These are phyloP conservation scores for Cryptococcus depauperatus DNA, from an alignment of 1,284 basidiomycete species.

Conservation along the genomic window DNA sequence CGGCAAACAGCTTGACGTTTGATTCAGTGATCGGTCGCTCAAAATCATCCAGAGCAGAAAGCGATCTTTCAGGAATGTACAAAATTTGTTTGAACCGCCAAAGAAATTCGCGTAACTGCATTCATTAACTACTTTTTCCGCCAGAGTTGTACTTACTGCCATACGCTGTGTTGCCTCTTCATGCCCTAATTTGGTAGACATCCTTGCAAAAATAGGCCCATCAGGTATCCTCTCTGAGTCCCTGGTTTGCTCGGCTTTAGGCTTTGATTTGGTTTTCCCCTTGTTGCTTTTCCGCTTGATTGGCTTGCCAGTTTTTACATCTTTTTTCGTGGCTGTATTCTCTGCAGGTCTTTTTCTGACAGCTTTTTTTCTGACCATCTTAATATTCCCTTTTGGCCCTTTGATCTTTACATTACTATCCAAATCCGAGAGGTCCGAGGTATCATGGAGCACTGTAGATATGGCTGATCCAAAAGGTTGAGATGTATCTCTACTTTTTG, in stretches of 20 bases:
- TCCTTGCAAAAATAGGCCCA: constrained; percentile 23
- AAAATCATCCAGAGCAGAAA: constrained; percentile 37
- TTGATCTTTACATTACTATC: too few species aligned
- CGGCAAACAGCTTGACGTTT: constrained; percentile 28
- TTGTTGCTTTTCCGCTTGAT: neutral
- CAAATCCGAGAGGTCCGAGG: too few species aligned
- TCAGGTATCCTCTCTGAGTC: constrained; percentile 11
- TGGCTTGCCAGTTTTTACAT: too few species aligned
- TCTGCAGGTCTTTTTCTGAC: too few species aligned
- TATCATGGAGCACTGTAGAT: too few species aligned
- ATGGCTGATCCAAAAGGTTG: too few species aligned
- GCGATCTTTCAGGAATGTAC: constrained; percentile 28
- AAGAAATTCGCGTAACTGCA: constrained; percentile 35
- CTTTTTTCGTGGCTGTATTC: too few species aligned
- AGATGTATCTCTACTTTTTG: too few species aligned
- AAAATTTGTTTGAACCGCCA: constrained; percentile 28
- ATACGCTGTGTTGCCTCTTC: constrained; percentile 33
- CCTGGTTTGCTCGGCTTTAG: constrained; percentile 8
- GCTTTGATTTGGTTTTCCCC: constrained; percentile 1
- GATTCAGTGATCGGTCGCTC: constrained; percentile 36
- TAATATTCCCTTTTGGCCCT: too few species aligned
- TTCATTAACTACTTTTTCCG: neutral
- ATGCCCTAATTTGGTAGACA: constrained; percentile 22
- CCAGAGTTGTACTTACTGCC: constrained; percentile 16
- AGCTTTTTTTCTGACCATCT: too few species aligned